Evolutionary conservation across 768 basidiomycete species (phyloP).

Genomic region (Leccinum longicurvipes): DNA sequence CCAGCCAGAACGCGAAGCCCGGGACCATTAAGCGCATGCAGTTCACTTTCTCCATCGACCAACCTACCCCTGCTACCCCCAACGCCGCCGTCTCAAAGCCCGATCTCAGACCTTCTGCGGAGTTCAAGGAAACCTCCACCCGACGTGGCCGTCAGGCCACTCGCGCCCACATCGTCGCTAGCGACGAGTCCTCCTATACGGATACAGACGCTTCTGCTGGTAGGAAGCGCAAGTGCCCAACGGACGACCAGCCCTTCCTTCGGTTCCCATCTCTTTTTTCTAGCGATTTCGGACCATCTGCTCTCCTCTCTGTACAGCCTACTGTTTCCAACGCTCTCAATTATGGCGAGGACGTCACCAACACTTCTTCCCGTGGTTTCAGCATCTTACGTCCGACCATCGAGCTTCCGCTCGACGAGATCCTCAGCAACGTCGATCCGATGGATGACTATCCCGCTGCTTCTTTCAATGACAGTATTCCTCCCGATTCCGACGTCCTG

Average conservation of each 20-base stretch:
- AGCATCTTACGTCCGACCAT: slow-evolving; percentile 75
- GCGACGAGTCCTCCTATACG: slow-evolving; percentile 18
- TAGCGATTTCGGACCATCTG: slow-evolving; percentile 73
- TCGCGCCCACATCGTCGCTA: slow-evolving; percentile 35
- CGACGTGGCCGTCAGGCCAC: slow-evolving; percentile 40
- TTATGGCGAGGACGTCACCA: slow-evolving; percentile 72
- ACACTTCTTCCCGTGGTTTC: slow-evolving; percentile 48
- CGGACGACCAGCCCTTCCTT: slow-evolving; percentile 39
- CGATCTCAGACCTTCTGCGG: slow-evolving; percentile 60
- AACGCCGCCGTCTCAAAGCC: slow-evolving; percentile 55
- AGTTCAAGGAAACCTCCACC: slow-evolving; percentile 51
- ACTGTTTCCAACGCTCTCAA: slow-evolving; percentile 66
- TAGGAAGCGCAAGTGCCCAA: slow-evolving; percentile 25
- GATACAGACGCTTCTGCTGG: slow-evolving; percentile 25
- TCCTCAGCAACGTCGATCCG: slow-evolving; percentile 42
- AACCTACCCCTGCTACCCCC: slow-evolving; percentile 47
- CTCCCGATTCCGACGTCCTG: slow-evolving; percentile 22
- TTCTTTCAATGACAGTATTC: slow-evolving; percentile 2
- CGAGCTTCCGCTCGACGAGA: slow-evolving; percentile 82
- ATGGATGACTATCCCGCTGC: slow-evolving; percentile 15
- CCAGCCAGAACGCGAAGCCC: slow-evolving; percentile 55
- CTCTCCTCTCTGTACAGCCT: slow-evolving; percentile 65
- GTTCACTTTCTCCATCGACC: slow-evolving; percentile 84
- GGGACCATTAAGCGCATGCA: slow-evolving; percentile 87
- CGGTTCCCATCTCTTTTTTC: slow-evolving; percentile 74